phyloP scores from a whole-genome alignment of 1,139 yeast genomes.

The Candida freyschussii region DNA sequence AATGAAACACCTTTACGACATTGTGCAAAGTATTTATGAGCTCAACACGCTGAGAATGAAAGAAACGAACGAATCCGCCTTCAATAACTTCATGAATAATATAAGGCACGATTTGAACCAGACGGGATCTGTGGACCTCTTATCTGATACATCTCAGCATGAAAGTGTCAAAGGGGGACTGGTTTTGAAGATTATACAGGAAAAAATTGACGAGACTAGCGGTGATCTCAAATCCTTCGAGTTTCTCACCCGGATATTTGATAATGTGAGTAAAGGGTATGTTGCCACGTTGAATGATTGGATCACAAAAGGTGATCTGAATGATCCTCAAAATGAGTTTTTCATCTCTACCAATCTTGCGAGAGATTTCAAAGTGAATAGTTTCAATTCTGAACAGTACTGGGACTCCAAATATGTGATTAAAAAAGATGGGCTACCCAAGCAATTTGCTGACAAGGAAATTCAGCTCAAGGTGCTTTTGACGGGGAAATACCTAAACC shows the following conservation, averaged over 20 bases:
- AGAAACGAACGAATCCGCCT: constrained; percentile 22
- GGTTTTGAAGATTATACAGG: constrained; percentile 57
- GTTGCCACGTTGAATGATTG: constrained; percentile 68
- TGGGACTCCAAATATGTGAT: constrained; percentile 85
- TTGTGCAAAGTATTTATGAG: constrained; percentile 43
- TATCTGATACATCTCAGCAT: constrained; percentile 50
- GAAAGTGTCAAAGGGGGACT: constrained; percentile 65
- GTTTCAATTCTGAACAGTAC: constrained; percentile 60
- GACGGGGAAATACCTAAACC: constrained; percentile 83
- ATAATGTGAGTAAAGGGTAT: constrained; percentile 59
- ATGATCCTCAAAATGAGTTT: constrained; percentile 83
- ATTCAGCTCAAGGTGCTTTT: constrained; percentile 62
- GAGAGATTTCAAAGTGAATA: constrained; percentile 34
- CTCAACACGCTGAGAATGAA: constrained; percentile 32
- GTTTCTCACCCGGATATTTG: constrained; percentile 50
- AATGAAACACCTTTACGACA: constrained; percentile 54
- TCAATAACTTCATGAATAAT: constrained; percentile 34
- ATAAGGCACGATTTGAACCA: constrained; percentile 39
- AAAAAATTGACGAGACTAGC: constrained; percentile 47
- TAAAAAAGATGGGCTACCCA: constrained; percentile 69
- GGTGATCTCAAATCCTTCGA: constrained; percentile 62
- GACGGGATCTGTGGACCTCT: constrained; percentile 41
- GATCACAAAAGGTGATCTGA: constrained; percentile 69
- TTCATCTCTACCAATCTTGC: constrained; percentile 44
- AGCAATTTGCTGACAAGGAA: constrained; percentile 53